Evolutionary conservation across 1,284 basidiomycete species (phyloP).

Genomic region (Apiotrichum laibachii): DNA sequence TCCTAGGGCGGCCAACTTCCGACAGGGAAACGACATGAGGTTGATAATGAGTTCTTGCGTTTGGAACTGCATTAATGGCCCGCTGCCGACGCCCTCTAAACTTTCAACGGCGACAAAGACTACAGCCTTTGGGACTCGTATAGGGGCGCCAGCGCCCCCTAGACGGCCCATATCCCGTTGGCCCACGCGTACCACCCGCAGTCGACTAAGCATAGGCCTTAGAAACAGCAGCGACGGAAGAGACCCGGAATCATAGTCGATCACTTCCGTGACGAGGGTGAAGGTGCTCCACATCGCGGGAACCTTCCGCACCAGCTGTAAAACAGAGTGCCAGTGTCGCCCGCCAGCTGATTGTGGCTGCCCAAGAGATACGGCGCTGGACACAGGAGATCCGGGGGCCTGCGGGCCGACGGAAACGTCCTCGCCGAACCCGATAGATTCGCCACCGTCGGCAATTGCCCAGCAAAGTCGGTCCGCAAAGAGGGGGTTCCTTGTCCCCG

Average conservation of each 20-base stretch:
- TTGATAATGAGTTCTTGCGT: background rate
- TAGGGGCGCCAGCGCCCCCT: too few relatives aligned
- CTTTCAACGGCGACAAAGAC: background rate
- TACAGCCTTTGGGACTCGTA: background rate
- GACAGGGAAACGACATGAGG: conserved; percentile 1
- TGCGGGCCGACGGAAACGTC: too few relatives aligned
- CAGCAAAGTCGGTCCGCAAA: too few relatives aligned
- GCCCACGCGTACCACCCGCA: background rate
- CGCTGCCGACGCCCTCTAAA: background rate
- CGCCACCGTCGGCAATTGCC: too few relatives aligned
- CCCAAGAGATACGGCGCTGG: too few relatives aligned
- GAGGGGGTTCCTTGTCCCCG: too few relatives aligned
- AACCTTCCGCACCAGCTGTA: background rate
- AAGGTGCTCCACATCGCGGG: background rate
- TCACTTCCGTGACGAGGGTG: background rate
- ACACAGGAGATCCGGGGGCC: too few relatives aligned
- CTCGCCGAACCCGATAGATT: too few relatives aligned
- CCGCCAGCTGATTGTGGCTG: too few relatives aligned
- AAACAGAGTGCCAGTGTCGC: too few relatives aligned
- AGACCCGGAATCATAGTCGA: background rate
- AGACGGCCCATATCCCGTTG: background rate
- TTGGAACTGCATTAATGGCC: conserved; percentile 1
- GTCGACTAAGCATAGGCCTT: background rate
- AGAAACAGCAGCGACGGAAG: background rate
- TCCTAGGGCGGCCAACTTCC: background rate